Conservation (phyloP, 2,329 filamentous ascomycete genomes). For the Rhinocladiella similis region DNA sequence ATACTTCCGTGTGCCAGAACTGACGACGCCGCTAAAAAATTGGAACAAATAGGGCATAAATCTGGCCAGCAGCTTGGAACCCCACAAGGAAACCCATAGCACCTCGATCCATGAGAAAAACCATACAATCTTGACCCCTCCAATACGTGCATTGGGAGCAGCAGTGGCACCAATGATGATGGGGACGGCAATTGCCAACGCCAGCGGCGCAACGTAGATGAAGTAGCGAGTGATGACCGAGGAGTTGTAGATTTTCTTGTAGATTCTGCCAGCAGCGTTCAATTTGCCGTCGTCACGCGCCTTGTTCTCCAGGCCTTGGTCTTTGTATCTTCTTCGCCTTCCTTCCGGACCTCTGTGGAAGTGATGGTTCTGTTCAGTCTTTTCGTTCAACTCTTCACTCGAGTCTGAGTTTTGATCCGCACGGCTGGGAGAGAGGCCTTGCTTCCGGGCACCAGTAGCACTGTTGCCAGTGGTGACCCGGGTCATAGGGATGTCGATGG, state of each 20-base stretch:
- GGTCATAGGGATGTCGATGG: conserved; percentile 63
- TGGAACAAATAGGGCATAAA: conserved; percentile 62
- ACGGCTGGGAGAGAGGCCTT: conserved; percentile 36
- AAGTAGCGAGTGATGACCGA: conserved; percentile 65
- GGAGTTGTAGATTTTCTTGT: conserved; percentile 62
- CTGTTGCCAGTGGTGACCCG: conserved; percentile 50
- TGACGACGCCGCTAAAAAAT: conserved; percentile 62
- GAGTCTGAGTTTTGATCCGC: conserved; percentile 31
- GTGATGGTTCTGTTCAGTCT: conserved; percentile 13
- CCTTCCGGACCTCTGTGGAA: conserved; percentile 24
- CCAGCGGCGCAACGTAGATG: conserved; percentile 62
- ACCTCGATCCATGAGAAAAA: conserved; percentile 68
- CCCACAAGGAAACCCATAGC: conserved; percentile 65
- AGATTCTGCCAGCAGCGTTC: conserved; percentile 60
- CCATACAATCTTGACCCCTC: conserved; percentile 57
- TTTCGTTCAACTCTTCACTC: conserved; percentile 31
- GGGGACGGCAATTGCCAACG: conserved; percentile 59
- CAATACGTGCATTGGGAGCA: conserved; percentile 50
- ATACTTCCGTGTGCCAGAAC: conserved; percentile 65
- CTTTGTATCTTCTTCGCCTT: conserved; percentile 38
- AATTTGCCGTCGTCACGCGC: conserved; percentile 55
- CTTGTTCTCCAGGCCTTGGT: conserved; percentile 36
- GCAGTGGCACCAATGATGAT: conserved; percentile 62
- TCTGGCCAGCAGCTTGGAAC: conserved; percentile 60
- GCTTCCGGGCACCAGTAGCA: conserved; percentile 46